A percentile compares a stretch with the other conserved stretches of the same genome.
phyloP scores from a whole-genome alignment of 2,329 filamentous ascomycete genomes.

The Fusarium protoensiforme region DNA sequence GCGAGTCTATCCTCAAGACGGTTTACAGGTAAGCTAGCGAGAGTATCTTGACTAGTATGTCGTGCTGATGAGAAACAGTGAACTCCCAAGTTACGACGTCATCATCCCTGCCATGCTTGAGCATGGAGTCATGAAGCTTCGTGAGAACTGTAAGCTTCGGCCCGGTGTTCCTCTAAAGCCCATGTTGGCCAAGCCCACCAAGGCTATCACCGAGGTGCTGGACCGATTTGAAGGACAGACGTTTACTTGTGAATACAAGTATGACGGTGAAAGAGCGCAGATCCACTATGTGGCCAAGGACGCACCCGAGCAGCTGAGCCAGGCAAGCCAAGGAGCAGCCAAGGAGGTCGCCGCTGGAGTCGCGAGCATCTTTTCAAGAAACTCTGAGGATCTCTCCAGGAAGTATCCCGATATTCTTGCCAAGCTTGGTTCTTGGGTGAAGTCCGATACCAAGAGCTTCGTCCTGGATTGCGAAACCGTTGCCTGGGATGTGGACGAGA shows the following conservation, averaged over 20 bases:
- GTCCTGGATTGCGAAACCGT: slow-evolving; percentile 99
- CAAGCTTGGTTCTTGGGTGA: slow-evolving; percentile 90
- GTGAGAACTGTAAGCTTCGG: slow-evolving; percentile 88
- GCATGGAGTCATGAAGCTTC: slow-evolving; percentile 84
- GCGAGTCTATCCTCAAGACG: slow-evolving; percentile 86
- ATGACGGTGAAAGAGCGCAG: slow-evolving; percentile 97
- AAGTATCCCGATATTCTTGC: slow-evolving; percentile 97
- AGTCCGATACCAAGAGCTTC: slow-evolving; percentile 89
- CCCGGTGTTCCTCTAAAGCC: slow-evolving; percentile 96
- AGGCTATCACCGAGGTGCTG: slow-evolving; percentile 96
- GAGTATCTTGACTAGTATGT: background rate
- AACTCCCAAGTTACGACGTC: slow-evolving; percentile 93
- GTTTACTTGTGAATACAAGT: slow-evolving; percentile 99
- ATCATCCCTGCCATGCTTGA: slow-evolving; percentile 91
- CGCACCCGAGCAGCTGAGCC: slow-evolving; percentile 74
- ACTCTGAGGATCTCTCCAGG: slow-evolving; percentile 95
- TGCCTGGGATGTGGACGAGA: slow-evolving; percentile 93
- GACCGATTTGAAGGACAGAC: slow-evolving; percentile 95
- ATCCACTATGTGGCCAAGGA: slow-evolving; percentile 96
- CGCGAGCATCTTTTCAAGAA: slow-evolving; percentile 94
- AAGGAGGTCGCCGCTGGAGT: slow-evolving; percentile 79
- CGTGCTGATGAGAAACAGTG: slow-evolving; percentile 66
- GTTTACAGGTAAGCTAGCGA: slow-evolving; percentile 77
- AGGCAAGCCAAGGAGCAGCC: slow-evolving; percentile 68
- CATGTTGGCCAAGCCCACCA: slow-evolving; percentile 98